A percentile compares a stretch with the other conserved stretches of the same genome.
These are phyloP conservation scores for Syncephalis fuscata DNA, from an alignment of 371 early-diverging fungal genomes.

Conservation along the genomic window DNA sequence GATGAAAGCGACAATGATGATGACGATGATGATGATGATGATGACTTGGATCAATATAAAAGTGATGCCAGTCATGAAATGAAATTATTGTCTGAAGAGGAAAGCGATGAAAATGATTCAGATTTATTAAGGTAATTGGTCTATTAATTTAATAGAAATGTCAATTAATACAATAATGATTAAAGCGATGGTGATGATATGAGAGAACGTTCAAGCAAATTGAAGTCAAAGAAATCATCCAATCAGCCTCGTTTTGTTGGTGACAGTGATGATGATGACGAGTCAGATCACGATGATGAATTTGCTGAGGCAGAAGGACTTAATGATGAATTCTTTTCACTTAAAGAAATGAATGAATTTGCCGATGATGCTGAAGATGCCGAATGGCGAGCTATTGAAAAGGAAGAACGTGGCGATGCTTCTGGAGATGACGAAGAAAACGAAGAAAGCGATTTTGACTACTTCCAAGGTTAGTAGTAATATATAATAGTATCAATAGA, in stretches of 20 bases:
- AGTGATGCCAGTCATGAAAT: neutral
- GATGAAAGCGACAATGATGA: constrained; percentile 8
- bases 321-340: constrained; percentile 46
- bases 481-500: too few species aligned
- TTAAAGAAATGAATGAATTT: constrained; percentile 24
- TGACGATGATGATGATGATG: constrained; percentile 7
- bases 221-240: constrained; percentile 13
- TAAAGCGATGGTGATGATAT: constrained; percentile 12
- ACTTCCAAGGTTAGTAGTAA: too few species aligned
- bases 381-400: constrained; percentile 8
- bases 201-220: constrained; percentile 16
- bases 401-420: too few species aligned
- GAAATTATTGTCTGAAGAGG: neutral
- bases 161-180: too few species aligned
- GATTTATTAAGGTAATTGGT: neutral
- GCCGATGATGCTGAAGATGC: constrained; percentile 12
- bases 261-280: constrained; percentile 5
- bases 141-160: too few species aligned
- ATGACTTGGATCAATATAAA: neutral
- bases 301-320: constrained; percentile 15
- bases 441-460: constrained; percentile 12
- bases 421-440: constrained; percentile 11
- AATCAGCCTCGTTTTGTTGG: too few species aligned
- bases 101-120: constrained; percentile 7
- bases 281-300: constrained; percentile 6